Conservation (phyloP, 495 filamentous ascomycete genomes). For the Hypoxylon fuscum region DNA sequence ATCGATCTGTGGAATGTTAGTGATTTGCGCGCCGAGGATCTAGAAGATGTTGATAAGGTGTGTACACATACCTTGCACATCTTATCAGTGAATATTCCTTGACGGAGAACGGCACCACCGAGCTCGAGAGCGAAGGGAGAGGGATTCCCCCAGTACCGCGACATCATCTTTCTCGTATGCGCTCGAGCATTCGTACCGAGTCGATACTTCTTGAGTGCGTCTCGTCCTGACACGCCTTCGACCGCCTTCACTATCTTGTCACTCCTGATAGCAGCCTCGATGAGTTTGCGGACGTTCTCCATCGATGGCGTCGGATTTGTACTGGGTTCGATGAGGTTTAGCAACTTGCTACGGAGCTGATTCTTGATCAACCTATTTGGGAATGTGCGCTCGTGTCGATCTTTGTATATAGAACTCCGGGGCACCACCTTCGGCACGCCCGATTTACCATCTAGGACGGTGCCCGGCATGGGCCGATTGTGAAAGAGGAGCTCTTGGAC, state of each 20-base stretch:
- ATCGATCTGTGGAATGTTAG: conserved; percentile 64
- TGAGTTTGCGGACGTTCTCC: conserved; percentile 50
- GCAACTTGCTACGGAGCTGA: conserved; percentile 48
- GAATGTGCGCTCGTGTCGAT: conserved; percentile 58
- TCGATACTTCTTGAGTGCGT: conserved; percentile 16
- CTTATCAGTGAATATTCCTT: conserved; percentile 82
- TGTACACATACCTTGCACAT: conserved; percentile 70
- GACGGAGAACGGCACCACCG: conserved; percentile 79
- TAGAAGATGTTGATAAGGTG: too few species aligned
- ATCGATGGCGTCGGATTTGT: conserved; percentile 48
- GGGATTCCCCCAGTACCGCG: conserved; percentile 79
- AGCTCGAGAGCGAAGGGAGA: conserved; percentile 78
- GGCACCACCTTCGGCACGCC: conserved; percentile 45
- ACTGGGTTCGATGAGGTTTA: conserved; percentile 42
- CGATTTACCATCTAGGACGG: conserved; percentile 56
- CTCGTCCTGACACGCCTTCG: conserved; percentile 27
- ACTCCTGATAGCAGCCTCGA: conserved; percentile 54
- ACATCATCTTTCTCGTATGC: conserved; percentile 77
- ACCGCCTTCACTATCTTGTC: conserved; percentile 38
- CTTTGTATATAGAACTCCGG: background rate
- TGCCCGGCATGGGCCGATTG: conserved; percentile 70
- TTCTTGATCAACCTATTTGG: conserved; percentile 67
- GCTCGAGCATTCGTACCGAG: conserved; percentile 50
- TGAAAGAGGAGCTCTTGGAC: conserved; percentile 52
- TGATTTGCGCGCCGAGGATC: too few species aligned